Conservation (phyloP, 169 alveolate genomes). For the Cardiosporidium cionae region DNA sequence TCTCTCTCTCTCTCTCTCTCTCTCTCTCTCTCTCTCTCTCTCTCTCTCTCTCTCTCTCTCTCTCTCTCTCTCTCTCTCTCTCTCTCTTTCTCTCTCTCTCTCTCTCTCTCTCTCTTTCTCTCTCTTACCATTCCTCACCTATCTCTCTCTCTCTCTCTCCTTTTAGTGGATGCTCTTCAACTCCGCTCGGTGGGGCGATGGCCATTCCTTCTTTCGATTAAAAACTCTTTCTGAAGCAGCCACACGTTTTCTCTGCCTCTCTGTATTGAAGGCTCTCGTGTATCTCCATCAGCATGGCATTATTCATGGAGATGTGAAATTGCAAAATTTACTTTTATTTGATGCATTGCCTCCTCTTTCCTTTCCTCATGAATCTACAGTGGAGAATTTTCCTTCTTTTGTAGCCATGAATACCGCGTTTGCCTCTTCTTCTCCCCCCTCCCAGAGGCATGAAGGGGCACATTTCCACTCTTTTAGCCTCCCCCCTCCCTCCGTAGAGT, state of each 20-base stretch:
- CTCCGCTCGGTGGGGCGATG: conserved; percentile 36
- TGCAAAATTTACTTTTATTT: conserved; percentile 52
- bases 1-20: no score
- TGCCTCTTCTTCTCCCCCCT: background rate
- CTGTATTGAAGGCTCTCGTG: conserved; percentile 48
- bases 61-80: no score
- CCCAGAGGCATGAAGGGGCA: no score
- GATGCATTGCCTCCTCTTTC: conserved; percentile 16
- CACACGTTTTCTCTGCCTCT: conserved; percentile 44
- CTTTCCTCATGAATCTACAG: background rate
- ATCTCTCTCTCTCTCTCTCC: no score
- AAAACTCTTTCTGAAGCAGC: conserved; percentile 36
- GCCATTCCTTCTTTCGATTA: conserved; percentile 30
- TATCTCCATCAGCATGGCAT: conserved; percentile 55
- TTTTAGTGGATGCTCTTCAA: conserved; percentile 42
- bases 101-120: no score
- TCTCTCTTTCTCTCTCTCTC: no score
- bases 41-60: no score
- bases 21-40: no score
- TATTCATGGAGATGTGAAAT: conserved; percentile 58
- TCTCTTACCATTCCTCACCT: no score
- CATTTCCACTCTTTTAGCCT: no score
- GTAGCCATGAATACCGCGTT: background rate
- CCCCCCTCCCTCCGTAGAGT: background rate
- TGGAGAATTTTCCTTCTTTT: background rate